phyloP scores from a whole-genome alignment of 441 rosid genomes.

The Gossypium laxum region DNA sequence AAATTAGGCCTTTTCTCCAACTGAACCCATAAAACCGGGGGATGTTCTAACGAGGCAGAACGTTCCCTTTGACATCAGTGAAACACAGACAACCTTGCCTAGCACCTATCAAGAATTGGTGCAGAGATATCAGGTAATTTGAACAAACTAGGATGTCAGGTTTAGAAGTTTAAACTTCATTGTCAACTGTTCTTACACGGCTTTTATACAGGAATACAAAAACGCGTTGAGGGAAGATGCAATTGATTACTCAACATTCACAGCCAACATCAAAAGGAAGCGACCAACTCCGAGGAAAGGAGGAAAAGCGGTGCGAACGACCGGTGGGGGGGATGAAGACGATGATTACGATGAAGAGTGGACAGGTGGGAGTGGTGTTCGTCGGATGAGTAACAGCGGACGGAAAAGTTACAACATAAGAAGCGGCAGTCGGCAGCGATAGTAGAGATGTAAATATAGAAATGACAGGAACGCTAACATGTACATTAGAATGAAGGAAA shows the following conservation, averaged over 20 bases:
- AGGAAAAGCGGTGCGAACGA: constrained; percentile 25
- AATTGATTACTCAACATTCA: constrained; percentile 58
- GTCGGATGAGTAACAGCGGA: constrained; percentile 28
- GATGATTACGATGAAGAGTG: constrained; percentile 47
- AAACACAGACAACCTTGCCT: constrained; percentile 41
- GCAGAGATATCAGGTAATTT: constrained; percentile 69
- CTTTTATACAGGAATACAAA: constrained; percentile 59
- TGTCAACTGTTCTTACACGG: not conserved
- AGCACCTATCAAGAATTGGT: constrained; percentile 57
- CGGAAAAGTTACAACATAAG: constrained; percentile 39
- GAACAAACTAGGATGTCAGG: not conserved
- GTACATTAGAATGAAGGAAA: constrained; percentile 32
- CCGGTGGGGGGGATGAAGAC: constrained; percentile 32
- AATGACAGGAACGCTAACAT: constrained; percentile 41
- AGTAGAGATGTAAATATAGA: constrained; percentile 27
- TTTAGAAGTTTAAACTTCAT: not conserved
- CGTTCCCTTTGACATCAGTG: constrained; percentile 55
- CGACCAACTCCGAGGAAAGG: constrained; percentile 54
- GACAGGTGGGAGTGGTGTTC: constrained; percentile 36
- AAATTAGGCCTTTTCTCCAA: constrained; percentile 74
- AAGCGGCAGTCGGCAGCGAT: constrained; percentile 37
- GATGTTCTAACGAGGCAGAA: constrained; percentile 69
- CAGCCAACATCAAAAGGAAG: constrained; percentile 76
- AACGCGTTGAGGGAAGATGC: constrained; percentile 82
- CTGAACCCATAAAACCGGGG: constrained; percentile 64